These are phyloP conservation scores for Botryotinia calthae DNA, from an alignment of 2,329 filamentous ascomycete species.

Conservation along the genomic window DNA sequence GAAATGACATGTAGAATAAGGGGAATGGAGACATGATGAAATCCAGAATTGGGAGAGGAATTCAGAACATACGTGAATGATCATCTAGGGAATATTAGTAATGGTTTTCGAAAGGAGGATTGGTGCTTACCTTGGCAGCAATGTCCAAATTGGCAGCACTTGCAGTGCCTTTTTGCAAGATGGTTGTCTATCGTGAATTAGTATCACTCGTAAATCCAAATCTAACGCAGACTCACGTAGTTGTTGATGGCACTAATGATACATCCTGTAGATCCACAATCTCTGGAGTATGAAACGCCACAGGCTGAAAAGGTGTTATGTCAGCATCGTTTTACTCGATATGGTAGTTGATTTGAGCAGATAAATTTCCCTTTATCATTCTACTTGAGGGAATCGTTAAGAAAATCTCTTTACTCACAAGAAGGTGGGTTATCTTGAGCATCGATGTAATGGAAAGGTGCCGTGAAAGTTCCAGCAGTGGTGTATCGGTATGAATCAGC, in stretches of 20 bases:
- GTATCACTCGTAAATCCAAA: background rate
- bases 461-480: conserved; percentile 59
- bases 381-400: background rate
- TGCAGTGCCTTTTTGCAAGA: conserved; percentile 37
- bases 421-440: conserved; percentile 60
- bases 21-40: conserved; percentile 3
- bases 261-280: conserved; percentile 60
- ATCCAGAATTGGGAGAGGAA: conserved; percentile 12
- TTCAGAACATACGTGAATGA: conserved; percentile 38
- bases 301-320: conserved; percentile 41
- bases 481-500: conserved; percentile 62
- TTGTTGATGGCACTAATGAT: conserved; percentile 47
- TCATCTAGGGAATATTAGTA: conserved; percentile 28
- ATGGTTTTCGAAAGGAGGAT: background rate
- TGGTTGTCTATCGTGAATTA: conserved; percentile 26
- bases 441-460: conserved; percentile 67
- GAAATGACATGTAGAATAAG: conserved; percentile 10
- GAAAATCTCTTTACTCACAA: conserved; percentile 23
- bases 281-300: conserved; percentile 55
- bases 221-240: conserved; percentile 27
- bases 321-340: background rate
- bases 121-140: conserved; percentile 52
- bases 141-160: conserved; percentile 50
- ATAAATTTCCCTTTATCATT: background rate
- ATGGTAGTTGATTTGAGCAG: background rate